Evolutionary conservation across 805 yeast genomes (phyloP), one percentile per base, ranked within the genome.

Genomic region (Kazachstania africana): DNA sequence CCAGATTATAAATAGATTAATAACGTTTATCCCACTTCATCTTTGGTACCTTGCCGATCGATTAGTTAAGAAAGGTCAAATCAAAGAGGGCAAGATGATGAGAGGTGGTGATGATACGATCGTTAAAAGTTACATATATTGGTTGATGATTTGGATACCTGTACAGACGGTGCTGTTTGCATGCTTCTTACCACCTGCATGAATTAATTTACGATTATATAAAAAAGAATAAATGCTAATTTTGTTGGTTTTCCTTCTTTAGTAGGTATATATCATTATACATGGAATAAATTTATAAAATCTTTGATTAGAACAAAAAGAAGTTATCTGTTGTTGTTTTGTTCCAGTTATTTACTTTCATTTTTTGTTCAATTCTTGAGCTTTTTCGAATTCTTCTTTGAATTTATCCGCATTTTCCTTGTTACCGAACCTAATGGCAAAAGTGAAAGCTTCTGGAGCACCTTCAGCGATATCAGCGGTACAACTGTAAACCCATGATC

Each of bases 401-500:
- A 91, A 91, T 55, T 80, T 74, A 50, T 88, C 94, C 48, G 98
- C 98, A 53, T 85, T 80, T 62, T 81, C 93, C 63, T 81, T 80
- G 63, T 68, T 73, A 44, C 88, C 91, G 53, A 91, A 91, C 62
- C 98, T 79, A 47, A 91, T 87, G 39, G 98, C 98, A 60, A 91
- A 74, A 33, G 96, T 88, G 63, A 77, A 84, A 28, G 95, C 95
- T 65, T 87, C 95, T 29, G 97, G 82, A 53, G 70, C 85, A 45
- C 96, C 97, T 59, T 91, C 98, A 33, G 95, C 78, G 34, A 87
- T 72, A 58, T 88, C 98, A 25, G 93, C 95, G 31, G 95, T 77
- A 39, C 85, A 95, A 32, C 75, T 73, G 66, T 91, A 91, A 43
- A 91, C 97, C 98, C 98, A 91, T 22, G 95, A 84, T 69, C 95